These are phyloP conservation scores for Chloranthus sessilifolius DNA, from an alignment of 164 flowering plant genomes.

Conservation along the genomic window DNA sequence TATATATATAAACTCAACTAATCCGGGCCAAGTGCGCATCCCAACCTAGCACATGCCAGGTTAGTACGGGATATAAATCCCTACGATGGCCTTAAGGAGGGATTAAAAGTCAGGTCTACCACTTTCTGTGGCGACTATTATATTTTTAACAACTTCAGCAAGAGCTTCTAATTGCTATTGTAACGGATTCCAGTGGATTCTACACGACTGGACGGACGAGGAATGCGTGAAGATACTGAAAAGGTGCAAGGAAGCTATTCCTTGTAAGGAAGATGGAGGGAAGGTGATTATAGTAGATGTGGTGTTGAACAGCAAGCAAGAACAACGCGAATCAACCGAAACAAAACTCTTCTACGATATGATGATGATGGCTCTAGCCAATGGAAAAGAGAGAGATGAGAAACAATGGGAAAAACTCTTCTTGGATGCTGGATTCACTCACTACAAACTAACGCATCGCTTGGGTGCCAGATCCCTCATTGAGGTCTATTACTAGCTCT, in stretches of 20 bases:
- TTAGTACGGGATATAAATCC: too few species aligned
- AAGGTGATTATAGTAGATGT: slow-evolving; percentile 40
- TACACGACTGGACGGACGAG: slow-evolving; percentile 36
- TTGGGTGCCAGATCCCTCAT: slow-evolving; percentile 8
- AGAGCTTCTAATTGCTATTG: too few species aligned
- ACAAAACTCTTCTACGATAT: slow-evolving; percentile 5
- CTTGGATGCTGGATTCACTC: slow-evolving; percentile 17
- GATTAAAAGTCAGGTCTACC: too few species aligned
- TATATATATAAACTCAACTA: too few species aligned
- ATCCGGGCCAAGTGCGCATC: too few species aligned
- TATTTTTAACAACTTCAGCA: too few species aligned
- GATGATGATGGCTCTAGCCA: background rate
- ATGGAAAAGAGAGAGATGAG: slow-evolving; percentile 3
- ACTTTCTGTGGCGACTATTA: too few species aligned
- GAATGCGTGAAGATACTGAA: slow-evolving; percentile 34
- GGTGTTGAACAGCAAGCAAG: slow-evolving; percentile 14
- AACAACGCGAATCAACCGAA: background rate
- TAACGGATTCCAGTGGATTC: slow-evolving; percentile 8
- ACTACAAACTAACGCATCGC: slow-evolving; percentile 7
- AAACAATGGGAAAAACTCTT: slow-evolving; percentile 4
- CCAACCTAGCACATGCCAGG: too few species aligned
- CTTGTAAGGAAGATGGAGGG: slow-evolving; percentile 19
- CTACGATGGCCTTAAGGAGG: too few species aligned
- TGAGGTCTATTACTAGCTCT: slow-evolving; percentile 15
- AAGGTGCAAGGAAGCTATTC: slow-evolving; percentile 37